phyloP scores from a whole-genome alignment of 306 rosid species.

The Quercus robur region DNA sequence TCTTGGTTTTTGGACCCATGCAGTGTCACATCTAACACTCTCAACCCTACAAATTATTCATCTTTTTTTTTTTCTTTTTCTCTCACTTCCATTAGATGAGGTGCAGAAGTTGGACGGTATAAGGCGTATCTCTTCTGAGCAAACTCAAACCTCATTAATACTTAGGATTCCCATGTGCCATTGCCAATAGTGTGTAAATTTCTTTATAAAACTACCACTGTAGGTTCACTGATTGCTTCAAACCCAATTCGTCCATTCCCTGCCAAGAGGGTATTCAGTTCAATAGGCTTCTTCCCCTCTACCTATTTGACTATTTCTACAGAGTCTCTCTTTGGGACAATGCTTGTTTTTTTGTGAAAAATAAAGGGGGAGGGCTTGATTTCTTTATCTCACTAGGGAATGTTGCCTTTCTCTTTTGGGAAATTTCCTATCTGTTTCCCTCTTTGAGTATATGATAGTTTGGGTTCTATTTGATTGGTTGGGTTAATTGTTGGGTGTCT shows the following conservation, averaged over 20 bases:
- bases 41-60: slow-evolving; percentile 27
- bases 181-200: neutral
- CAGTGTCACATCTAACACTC: slow-evolving; percentile 48
- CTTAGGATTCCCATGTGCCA: neutral
- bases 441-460: slow-evolving; percentile 14
- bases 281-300: slow-evolving; percentile 55
- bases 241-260: slow-evolving; percentile 42
- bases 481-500: slow-evolving; percentile 7
- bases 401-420: slow-evolving; percentile 47
- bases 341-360: slow-evolving; percentile 19
- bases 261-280: slow-evolving; percentile 42
- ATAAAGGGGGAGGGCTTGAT: slow-evolving; percentile 3
- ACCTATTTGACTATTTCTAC: slow-evolving; percentile 6
- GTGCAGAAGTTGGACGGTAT: slow-evolving; percentile 21
- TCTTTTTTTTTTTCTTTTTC: neutral
- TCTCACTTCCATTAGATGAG: slow-evolving; percentile 5
- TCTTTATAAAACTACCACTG: slow-evolving; percentile 19
- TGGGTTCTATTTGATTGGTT: slow-evolving; percentile 40
- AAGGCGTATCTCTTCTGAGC: slow-evolving; percentile 13
- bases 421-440: slow-evolving; percentile 9
- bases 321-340: slow-evolving; percentile 22
- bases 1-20: slow-evolving; percentile 45
- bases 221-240: slow-evolving; percentile 20
- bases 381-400: slow-evolving; percentile 34
- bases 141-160: slow-evolving; percentile 33